Percentiles rank a stretch among this genome's conserved stretches.
phyloP scores from a whole-genome alignment of 192 early-diverging fungal genomes.

The Dissophora ornata region DNA sequence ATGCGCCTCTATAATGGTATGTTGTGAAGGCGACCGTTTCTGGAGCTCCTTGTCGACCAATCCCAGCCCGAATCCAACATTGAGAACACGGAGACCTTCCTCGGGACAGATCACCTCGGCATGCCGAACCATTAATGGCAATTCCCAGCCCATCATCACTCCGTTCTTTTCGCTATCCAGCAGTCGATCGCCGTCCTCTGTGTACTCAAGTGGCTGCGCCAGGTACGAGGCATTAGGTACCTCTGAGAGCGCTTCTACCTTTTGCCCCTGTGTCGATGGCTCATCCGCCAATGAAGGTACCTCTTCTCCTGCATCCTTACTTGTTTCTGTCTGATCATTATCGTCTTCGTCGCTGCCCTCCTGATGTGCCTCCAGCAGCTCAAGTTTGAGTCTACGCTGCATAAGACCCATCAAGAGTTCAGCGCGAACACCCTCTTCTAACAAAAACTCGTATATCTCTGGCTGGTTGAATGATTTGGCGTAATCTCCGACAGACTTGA shows the following conservation, averaged over 20 bases:
- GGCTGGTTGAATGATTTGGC: conserved; percentile 76
- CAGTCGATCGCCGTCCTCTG: conserved; percentile 77
- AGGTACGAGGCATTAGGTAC: conserved; percentile 85
- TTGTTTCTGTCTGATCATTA: too few species aligned
- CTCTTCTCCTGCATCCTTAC: conserved; percentile 39
- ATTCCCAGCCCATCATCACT: conserved; percentile 99
- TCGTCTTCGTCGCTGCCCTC: conserved; percentile 55
- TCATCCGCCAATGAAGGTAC: conserved; percentile 1
- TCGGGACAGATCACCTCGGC: conserved; percentile 78
- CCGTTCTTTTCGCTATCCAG: conserved; percentile 90
- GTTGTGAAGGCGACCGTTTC: conserved; percentile 71
- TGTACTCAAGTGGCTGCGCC: conserved; percentile 79
- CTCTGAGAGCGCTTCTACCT: conserved; percentile 47
- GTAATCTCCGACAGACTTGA: conserved; percentile 86
- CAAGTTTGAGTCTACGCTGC: conserved; percentile 34
- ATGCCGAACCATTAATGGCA: conserved; percentile 90
- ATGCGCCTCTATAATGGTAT: conserved; percentile 97
- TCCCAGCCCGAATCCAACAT: conserved; percentile 93
- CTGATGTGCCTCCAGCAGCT: conserved; percentile 47
- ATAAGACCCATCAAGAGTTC: conserved; percentile 80
- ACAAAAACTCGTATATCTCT: conserved; percentile 80
- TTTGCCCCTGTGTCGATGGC: conserved; percentile 31
- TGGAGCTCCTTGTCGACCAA: conserved; percentile 90
- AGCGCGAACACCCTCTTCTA: conserved; percentile 84
- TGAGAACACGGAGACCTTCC: conserved; percentile 71